phyloP scores from a whole-genome alignment of 2,329 filamentous ascomycete genomes.

The Seiridium unicorne region DNA sequence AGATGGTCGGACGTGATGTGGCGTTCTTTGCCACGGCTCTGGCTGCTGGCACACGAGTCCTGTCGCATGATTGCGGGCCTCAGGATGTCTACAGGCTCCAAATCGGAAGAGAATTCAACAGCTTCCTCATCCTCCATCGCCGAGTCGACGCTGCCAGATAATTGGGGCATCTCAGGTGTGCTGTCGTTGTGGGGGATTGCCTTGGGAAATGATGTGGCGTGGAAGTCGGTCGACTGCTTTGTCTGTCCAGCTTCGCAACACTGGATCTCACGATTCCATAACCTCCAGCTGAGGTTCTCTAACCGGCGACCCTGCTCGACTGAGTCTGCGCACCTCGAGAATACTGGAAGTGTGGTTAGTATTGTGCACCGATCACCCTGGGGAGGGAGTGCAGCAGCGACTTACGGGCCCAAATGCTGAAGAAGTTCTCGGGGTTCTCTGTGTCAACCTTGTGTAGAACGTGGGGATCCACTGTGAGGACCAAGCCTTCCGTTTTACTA shows the following conservation, averaged over 20 bases:
- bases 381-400: conserved; percentile 16
- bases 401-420: conserved; percentile 96
- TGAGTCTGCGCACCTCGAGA: conserved; percentile 90
- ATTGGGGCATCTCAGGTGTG: conserved; percentile 61
- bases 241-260: conserved; percentile 70
- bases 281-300: conserved; percentile 93
- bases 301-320: conserved; percentile 89
- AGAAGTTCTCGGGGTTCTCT: conserved; percentile 85
- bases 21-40: conserved; percentile 73
- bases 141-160: conserved; percentile 78
- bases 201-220: conserved; percentile 44
- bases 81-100: conserved; percentile 55
- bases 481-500: conserved; percentile 76
- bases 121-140: conserved; percentile 63
- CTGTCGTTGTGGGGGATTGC: conserved; percentile 42
- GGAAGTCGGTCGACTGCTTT: conserved; percentile 36
- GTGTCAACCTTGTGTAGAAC: conserved; percentile 96
- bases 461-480: conserved; percentile 87
- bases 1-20: conserved; percentile 92
- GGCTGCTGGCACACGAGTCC: conserved; percentile 68
- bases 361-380: neutral
- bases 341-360: conserved; percentile 56
- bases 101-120: conserved; percentile 55
- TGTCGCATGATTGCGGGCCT: conserved; percentile 68
- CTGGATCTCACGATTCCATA: conserved; percentile 93